Evolutionary conservation across 805 yeast species (phyloP), one percentile per base, ranked within the genome.

Genomic region (Wickerhamomyces alni): DNA sequence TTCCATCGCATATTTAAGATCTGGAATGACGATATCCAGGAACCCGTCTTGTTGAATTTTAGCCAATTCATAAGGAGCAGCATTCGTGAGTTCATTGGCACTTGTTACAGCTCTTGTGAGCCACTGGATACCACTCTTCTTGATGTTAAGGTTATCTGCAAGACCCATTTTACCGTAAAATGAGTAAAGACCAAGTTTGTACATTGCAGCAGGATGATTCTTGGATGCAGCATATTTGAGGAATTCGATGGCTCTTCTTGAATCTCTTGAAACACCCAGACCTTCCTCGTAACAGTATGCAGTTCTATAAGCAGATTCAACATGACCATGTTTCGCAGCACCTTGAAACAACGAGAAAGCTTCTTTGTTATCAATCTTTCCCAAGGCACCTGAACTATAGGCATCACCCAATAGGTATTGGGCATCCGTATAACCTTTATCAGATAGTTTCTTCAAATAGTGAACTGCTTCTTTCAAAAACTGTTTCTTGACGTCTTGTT

Each of bases 141-240:
- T 84, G 17, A 87, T 80, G 38, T 73, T 78, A 16, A 79, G 66
- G 52, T 77, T 82, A 41, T 73, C 70, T 2, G 82, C 67, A 26
- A 91, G 58, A 1, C 98, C 97, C 91, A 91, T 81, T 44, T 82
- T 71, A 5, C 86, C 79, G 54, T 87, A 77, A 62, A 83, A 93
- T 29, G 87, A 82, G 51, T 89, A 87, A 32, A 87, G 70, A 4
- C 98, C 99, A 47, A 88, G 68, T 58, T 89, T 86, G 66, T 82
- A 84, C 95, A 91, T 87, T 5, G 98, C 96, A n/a, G 95, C 89
- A 0, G 97, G 88, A 60, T 91, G 99, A 54, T 86, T 87, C 57
- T 84, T 82, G 25, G 88, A 74, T 0, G 98, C 95, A 0, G 98
- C 96, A 55, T 80, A 79, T 56, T 83, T 82, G 42, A 87, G 65